These are phyloP conservation scores for Pseudogymnoascus sp. DNA, from an alignment of 2,329 filamentous ascomycete genomes.

Conservation along the genomic window DNA sequence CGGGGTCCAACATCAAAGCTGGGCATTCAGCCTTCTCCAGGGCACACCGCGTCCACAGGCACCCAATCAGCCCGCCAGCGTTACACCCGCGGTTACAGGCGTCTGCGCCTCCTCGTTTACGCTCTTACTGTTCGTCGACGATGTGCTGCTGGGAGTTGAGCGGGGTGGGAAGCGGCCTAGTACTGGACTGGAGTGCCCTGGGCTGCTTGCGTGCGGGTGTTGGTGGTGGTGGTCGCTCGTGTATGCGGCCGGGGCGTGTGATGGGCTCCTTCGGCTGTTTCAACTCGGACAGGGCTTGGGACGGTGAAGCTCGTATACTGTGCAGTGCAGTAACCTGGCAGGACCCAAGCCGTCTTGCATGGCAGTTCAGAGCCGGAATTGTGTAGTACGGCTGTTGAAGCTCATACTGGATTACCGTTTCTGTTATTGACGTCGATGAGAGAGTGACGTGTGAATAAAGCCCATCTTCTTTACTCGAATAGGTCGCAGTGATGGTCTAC, in stretches of 20 bases:
- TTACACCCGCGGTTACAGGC: constrained; percentile 8
- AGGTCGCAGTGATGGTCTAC: background rate
- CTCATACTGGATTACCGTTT: background rate
- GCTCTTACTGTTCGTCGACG: background rate
- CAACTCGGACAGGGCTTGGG: background rate
- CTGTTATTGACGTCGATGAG: background rate
- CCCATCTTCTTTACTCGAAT: background rate
- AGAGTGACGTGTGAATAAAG: background rate
- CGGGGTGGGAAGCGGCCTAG: background rate
- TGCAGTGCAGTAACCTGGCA: background rate
- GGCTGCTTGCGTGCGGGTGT: background rate
- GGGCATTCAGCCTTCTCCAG: background rate
- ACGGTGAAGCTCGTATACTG: background rate
- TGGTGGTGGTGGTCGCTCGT: background rate
- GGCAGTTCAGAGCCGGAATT: background rate
- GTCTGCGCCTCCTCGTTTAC: constrained; percentile 4
- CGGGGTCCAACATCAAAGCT: background rate
- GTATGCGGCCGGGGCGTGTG: constrained; percentile 3
- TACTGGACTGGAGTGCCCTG: background rate
- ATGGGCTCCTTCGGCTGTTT: constrained; percentile 3
- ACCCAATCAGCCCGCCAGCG: constrained; percentile 1
- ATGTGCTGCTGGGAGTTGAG: background rate
- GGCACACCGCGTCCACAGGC: background rate
- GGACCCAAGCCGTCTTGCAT: background rate
- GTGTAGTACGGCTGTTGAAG: background rate